Conservation (phyloP, 2,329 filamentous ascomycete genomes). For the Claviceps sp. region DNA sequence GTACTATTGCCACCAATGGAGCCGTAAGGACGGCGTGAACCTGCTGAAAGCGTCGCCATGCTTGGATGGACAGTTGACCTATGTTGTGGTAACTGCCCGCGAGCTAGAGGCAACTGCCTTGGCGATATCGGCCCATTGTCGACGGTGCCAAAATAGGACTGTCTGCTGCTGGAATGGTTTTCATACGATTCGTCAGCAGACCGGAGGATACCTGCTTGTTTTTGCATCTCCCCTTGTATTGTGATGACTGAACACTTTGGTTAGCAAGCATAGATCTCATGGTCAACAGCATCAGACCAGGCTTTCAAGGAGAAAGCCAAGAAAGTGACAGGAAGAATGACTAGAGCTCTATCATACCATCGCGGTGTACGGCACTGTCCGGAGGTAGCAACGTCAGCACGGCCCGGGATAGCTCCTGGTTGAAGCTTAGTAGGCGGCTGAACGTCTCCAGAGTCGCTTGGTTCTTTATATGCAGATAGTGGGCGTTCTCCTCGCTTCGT, state of each 20-base stretch:
- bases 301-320: slow-evolving; percentile 8
- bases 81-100: slow-evolving; percentile 48
- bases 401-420: slow-evolving; percentile 68
- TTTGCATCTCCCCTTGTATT: slow-evolving; percentile 46
- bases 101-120: slow-evolving; percentile 58
- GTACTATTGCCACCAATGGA: slow-evolving; percentile 66
- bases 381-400: slow-evolving; percentile 61
- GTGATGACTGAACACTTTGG: slow-evolving; percentile 29
- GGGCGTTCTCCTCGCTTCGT: slow-evolving; percentile 71
- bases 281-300: background rate
- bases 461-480: slow-evolving; percentile 67
- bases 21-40: slow-evolving; percentile 67
- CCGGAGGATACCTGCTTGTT: slow-evolving; percentile 44
- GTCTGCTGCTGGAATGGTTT: slow-evolving; percentile 50
- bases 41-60: slow-evolving; percentile 51
- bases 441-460: slow-evolving; percentile 73
- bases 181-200: slow-evolving; percentile 55
- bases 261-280: background rate
- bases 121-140: slow-evolving; percentile 77
- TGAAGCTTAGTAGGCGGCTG: slow-evolving; percentile 58
- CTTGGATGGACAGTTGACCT: slow-evolving; percentile 63
- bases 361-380: slow-evolving; percentile 66
- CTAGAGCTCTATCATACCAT: slow-evolving; percentile 44
- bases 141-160: slow-evolving; percentile 51
- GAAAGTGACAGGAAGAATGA: slow-evolving; percentile 7